Percentiles rank a stretch among this genome's conserved stretches.
These are phyloP conservation scores for Cyberlindnera euphorbiae DNA, from an alignment of 805 yeast species.

Conservation along the genomic window DNA sequence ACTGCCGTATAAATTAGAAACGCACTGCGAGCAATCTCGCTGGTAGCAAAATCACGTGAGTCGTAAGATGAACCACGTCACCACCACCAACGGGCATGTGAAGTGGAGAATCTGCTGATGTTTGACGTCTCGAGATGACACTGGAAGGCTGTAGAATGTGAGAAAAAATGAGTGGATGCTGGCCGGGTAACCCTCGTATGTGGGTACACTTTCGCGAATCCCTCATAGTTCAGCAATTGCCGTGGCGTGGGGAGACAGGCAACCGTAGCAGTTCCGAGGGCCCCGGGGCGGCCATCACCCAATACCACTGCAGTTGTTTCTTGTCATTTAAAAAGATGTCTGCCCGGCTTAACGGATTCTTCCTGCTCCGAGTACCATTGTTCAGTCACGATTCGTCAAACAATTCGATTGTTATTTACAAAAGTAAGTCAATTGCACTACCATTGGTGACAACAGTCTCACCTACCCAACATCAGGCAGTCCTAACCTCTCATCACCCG, in stretches of 20 bases:
- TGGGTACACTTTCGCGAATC: background rate
- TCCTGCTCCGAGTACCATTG: no score
- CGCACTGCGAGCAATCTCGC: no score
- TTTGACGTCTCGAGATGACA: no score
- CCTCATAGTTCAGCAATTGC: background rate
- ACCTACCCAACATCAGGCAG: background rate
- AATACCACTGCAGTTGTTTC: constrained; percentile 2
- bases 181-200: constrained; percentile 7
- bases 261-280: constrained; percentile 1
- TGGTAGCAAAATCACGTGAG: no score
- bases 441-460: background rate
- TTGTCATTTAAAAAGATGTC: constrained; percentile 2
- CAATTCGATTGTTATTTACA: constrained; percentile 1
- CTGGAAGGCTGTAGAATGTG: no score
- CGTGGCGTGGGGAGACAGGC: background rate
- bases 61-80: no score
- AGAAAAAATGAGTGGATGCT: no score
- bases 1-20: no score
- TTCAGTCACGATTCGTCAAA: constrained; percentile 6
- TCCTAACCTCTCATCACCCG: constrained; percentile 1
- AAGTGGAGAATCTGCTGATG: no score
- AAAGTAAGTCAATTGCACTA: constrained; percentile 2
- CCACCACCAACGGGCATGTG: no score
- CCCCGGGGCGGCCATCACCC: constrained; percentile 9
- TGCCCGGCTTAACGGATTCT: background rate